Evolutionary conservation across 2,329 filamentous ascomycete species (phyloP), one percentile per base, ranked within the genome.

Genomic region (Ceratocystis destructans): DNA sequence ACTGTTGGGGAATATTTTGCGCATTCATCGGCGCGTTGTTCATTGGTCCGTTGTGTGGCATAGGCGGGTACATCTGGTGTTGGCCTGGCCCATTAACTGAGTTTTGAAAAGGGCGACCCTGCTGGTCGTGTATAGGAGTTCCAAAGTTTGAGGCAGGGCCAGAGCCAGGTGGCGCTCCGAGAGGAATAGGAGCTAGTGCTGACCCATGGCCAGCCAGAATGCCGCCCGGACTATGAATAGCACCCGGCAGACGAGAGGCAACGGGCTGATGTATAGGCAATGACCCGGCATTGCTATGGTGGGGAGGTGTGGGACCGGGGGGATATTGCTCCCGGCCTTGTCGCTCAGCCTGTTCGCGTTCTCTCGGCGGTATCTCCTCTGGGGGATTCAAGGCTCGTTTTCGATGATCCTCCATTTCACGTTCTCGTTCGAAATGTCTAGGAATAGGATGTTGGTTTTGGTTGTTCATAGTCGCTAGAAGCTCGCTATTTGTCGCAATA

Each of bases 261-360:
- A 96, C 91, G 4, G 93, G 93, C 75, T 97, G 93, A 76, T 97
- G 93, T 71, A 97, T 87, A 65, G 92, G 90, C 65, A 96, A 89
- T 2, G 92, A 90, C 67, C 88, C 90, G 48, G 89, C 87, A 73
- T 89, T 92, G 76, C 88, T 94, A 75, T 96, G 92, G 73, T 94
- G 90, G 31, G 87, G 85, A 68, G 88, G 90, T 28, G 87, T 85
- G 71, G 86, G 87, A 72, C 85, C 86, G 64, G 84, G 82, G 55
- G 87, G 85, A 73, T 83, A 80, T 68, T 83, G 79, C 70, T 89
- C 87, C 73, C 86, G 82, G 70, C 89, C 86, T 71, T 85, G 81
- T 69, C 85, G 77, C 70, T 78, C 76, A 71, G 77, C 76, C 70
- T 78, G 78, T 70, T 80, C 79, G 70, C 76, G 74, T 67, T 77